Evolutionary conservation across 2,329 filamentous ascomycete species (phyloP), one percentile per base, ranked within the genome.

Genomic region (Aureobasidium sp.): DNA sequence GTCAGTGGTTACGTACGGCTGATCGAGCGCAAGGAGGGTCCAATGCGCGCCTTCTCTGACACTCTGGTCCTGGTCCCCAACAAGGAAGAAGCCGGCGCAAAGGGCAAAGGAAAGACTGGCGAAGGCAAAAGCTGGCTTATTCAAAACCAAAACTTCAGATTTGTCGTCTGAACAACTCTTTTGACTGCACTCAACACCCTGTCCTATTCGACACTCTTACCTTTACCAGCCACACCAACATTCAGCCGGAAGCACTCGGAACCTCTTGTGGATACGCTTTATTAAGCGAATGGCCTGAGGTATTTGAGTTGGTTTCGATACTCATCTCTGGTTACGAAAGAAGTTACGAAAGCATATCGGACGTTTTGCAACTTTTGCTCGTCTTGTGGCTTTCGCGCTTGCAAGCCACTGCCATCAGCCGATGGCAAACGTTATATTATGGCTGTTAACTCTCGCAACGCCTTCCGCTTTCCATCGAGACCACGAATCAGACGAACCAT

Each of bases 21-120:
- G 69, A 82, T 84, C 63, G 81, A 79, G 63, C 72, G 74, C 48
- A 81, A 81, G 66, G 83, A 86, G 34, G 82, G 83, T 15, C 82
- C 82, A 15, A 81, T 84, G 72, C 84, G 85, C 66, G 85, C 84
- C 39, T 96, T 96, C 72, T 88, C 85, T 69, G 91, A 96, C 73
- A 87, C 83, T 0, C 87, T 96, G 71, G 83, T 95, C 29, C 78
- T 96, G 60, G 88, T 93, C 41, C 90, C 91, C 53, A 76, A 76
- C 64, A 69, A 69, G 62, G 74, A 73, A 59, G 65, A 68, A 47
- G 64, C 67, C 16, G 70, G 68, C 3, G 69, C 64, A 10, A 70
- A 67, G 59, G 69, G 69, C 3, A 70, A 67, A 32, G 69, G 65
- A 0, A 70, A 69, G 65, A 66, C 65, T 45, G 73, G 69, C 36